phyloP scores from a whole-genome alignment of 345 rosid species.

The Citropsis articulata region DNA sequence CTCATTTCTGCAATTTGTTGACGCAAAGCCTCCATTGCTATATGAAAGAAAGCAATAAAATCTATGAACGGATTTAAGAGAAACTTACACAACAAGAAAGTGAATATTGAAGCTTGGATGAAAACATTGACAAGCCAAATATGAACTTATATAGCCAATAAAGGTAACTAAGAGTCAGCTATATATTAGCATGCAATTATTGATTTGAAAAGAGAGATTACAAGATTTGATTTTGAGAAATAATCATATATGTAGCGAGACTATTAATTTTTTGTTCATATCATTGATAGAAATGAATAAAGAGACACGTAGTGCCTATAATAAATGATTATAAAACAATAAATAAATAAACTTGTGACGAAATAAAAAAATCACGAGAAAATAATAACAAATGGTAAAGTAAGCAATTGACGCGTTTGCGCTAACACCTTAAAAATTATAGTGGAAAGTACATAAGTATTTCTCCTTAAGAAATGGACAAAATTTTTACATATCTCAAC shows the following conservation, averaged over 20 bases:
- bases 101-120: not conserved
- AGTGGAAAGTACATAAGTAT: not conserved
- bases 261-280: not conserved
- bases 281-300: not conserved
- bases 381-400: not conserved
- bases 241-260: not conserved
- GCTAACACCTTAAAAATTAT: not conserved
- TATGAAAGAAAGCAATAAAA: not conserved
- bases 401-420: not conserved
- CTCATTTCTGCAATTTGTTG: constrained; percentile 3
- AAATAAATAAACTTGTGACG: no score
- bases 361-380: no score
- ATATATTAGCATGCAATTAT: not conserved
- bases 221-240: not conserved
- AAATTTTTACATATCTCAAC: not conserved
- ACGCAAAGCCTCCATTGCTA: constrained; percentile 4
- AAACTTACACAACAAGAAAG: not conserved
- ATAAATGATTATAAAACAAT: not conserved
- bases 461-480: not conserved
- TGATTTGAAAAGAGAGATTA: constrained; percentile 1
- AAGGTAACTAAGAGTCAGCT: not conserved
- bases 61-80: not conserved
- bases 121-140: not conserved
- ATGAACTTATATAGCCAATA: constrained; percentile 4
- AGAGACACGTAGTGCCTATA: not conserved